Conservation (phyloP, 257 asterid genomes). For the Gentiana dahurica region DNA sequence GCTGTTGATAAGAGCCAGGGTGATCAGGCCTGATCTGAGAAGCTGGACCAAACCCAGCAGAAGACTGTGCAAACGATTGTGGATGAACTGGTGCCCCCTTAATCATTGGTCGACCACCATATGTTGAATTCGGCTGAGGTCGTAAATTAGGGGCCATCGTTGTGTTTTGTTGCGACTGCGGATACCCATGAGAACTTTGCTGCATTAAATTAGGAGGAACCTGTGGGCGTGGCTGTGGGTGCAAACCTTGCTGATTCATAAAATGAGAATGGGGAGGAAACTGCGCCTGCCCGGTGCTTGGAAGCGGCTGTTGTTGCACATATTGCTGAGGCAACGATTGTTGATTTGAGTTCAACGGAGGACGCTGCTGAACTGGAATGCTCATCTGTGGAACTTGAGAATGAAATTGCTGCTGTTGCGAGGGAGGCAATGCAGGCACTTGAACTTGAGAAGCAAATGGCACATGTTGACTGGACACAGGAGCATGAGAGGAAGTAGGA, state of each 20-base stretch:
- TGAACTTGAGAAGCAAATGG: slow-evolving; percentile 43
- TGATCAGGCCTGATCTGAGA: slow-evolving; percentile 36
- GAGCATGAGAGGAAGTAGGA: slow-evolving; percentile 45
- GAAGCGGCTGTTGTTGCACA: slow-evolving; percentile 46
- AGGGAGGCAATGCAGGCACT: slow-evolving; percentile 22
- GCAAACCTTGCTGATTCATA: slow-evolving; percentile 40
- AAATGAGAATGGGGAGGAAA: slow-evolving; percentile 39
- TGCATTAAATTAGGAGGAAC: slow-evolving; percentile 39
- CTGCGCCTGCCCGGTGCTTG: slow-evolving; percentile 40
- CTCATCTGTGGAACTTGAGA: slow-evolving; percentile 39
- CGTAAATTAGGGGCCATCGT: slow-evolving; percentile 22
- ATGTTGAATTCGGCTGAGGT: slow-evolving; percentile 44
- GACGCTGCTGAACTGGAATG: slow-evolving; percentile 41
- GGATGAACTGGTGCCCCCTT: slow-evolving; percentile 27
- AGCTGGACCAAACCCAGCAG: slow-evolving; percentile 36
- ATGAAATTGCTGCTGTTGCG: slow-evolving; percentile 46
- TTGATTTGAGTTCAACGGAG: slow-evolving; percentile 38
- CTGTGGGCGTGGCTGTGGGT: slow-evolving; percentile 43
- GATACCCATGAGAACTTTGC: slow-evolving; percentile 15
- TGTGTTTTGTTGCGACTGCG: slow-evolving; percentile 25
- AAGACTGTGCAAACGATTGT: slow-evolving; percentile 28
- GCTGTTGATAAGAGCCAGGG: slow-evolving; percentile 26
- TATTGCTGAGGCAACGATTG: slow-evolving; percentile 43
- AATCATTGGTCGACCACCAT: slow-evolving; percentile 38
- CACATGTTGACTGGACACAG: slow-evolving; percentile 31